Evolutionary conservation across 1,284 basidiomycete species (phyloP).

Genomic region (Cutaneotrichosporon sp.): DNA sequence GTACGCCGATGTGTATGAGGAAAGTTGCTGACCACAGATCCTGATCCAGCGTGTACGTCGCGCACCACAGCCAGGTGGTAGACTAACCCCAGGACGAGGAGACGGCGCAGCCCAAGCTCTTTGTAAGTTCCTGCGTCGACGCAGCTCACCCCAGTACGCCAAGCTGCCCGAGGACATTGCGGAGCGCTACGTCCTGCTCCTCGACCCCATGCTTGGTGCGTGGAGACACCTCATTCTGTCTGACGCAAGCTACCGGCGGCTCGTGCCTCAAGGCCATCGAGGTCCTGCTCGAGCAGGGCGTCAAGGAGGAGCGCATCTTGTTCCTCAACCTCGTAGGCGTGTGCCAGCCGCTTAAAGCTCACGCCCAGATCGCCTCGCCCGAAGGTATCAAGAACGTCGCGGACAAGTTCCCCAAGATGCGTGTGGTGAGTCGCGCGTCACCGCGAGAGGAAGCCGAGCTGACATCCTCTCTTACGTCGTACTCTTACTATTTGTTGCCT

Average conservation of each 20-base stretch:
- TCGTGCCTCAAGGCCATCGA: slow-evolving; percentile 97
- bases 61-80: background rate
- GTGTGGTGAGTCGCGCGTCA: slow-evolving; percentile 60
- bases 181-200: slow-evolving; percentile 81
- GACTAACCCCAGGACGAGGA: slow-evolving; percentile 70
- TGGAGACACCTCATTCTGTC: slow-evolving; percentile 3
- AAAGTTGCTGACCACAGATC: slow-evolving; percentile 74
- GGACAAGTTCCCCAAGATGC: slow-evolving; percentile 68
- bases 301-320: slow-evolving; percentile 74
- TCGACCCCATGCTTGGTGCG: slow-evolving; percentile 95
- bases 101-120: slow-evolving; percentile 81
- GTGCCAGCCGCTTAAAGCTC: background rate
- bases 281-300: slow-evolving; percentile 83
- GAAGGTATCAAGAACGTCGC: slow-evolving; percentile 85
- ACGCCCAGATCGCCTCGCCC: slow-evolving; percentile 72
- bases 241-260: slow-evolving; percentile 76
- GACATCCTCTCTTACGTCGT: background rate
- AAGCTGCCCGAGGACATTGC: slow-evolving; percentile 92
- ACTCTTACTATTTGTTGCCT: background rate
- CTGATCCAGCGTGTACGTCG: slow-evolving; percentile 4
- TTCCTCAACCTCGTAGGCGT: slow-evolving; percentile 89
- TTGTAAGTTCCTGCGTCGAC: slow-evolving; percentile 43
- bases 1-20: slow-evolving; percentile 22
- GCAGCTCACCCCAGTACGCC: slow-evolving; percentile 47
- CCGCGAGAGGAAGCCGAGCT: background rate